phyloP scores from a whole-genome alignment of 2,329 filamentous ascomycete genomes.

The Lecanosticta acicola region DNA sequence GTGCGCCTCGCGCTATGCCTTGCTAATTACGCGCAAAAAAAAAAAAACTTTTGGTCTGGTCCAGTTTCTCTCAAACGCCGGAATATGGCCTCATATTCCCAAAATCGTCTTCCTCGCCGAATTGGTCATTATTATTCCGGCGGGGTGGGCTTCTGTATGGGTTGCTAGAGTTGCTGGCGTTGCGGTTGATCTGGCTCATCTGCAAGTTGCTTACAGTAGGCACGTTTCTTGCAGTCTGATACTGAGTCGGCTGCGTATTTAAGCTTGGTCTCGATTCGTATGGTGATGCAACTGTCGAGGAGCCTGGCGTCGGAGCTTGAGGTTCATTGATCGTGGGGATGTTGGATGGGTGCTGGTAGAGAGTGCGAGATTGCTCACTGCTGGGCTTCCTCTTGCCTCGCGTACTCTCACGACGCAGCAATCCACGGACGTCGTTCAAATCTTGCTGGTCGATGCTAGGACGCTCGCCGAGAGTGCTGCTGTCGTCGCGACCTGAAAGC shows the following conservation, averaged over 20 bases:
- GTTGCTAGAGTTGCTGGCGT: conserved; percentile 23
- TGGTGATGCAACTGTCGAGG: conserved; percentile 5
- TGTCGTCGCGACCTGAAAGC: conserved; percentile 37
- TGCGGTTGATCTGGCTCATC: conserved; percentile 22
- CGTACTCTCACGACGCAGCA: conserved; percentile 42
- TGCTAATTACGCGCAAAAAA: not conserved
- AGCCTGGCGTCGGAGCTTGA: conserved; percentile 1
- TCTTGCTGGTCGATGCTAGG: conserved; percentile 41
- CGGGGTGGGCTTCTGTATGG: conserved; percentile 15
- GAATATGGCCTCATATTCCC: conserved; percentile 17
- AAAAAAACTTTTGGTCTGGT: not conserved
- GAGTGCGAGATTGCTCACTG: conserved; percentile 12
- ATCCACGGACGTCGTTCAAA: conserved; percentile 42
- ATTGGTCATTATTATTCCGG: conserved; percentile 6
- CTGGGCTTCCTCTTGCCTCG: conserved; percentile 39
- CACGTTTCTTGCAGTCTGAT: conserved; percentile 11
- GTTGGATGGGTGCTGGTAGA: conserved; percentile 9
- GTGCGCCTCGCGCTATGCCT: not conserved
- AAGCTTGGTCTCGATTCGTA: conserved; percentile 7
- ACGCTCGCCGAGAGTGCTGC: conserved; percentile 34
- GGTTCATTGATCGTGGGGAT: conserved; percentile 31
- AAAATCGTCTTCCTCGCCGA: conserved; percentile 20
- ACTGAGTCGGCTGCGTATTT: conserved; percentile 9
- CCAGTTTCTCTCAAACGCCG: conserved; percentile 18
- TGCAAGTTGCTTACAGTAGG: conserved; percentile 13